Conservation (phyloP, 1,139 yeast genomes). For the Pichia sp. region DNA sequence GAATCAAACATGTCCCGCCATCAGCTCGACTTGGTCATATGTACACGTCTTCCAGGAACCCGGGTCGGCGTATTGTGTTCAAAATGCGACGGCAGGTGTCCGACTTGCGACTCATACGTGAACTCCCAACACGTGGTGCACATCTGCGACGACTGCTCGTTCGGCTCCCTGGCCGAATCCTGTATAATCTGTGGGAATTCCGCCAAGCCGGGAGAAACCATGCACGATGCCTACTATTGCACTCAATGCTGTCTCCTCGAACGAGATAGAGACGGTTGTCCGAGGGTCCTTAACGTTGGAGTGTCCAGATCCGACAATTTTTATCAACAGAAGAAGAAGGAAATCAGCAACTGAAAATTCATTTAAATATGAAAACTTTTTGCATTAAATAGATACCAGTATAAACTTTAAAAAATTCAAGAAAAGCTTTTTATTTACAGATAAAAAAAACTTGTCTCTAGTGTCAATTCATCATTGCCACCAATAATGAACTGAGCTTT, state of each 20-base stretch:
- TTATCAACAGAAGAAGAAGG: conserved; percentile 49
- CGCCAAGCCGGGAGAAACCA: conserved; percentile 42
- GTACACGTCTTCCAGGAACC: conserved; percentile 83
- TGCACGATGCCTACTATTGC: conserved; percentile 65
- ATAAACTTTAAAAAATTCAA: not conserved
- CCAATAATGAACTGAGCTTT: conserved; percentile 7
- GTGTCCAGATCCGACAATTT: conserved; percentile 66
- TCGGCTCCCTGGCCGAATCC: conserved; percentile 58
- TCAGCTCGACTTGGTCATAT: conserved; percentile 80
- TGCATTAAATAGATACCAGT: not conserved
- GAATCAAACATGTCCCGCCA: conserved; percentile 74
- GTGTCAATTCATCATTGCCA: conserved; percentile 11
- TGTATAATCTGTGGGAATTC: conserved; percentile 72
- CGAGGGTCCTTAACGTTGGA: conserved; percentile 77
- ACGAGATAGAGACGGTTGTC: conserved; percentile 90
- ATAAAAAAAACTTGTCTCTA: not conserved
- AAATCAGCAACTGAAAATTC: not conserved
- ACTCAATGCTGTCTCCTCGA: conserved; percentile 79
- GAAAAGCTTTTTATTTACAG: not conserved
- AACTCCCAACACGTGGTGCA: conserved; percentile 69
- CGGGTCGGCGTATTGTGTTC: conserved; percentile 68
- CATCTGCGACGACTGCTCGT: conserved; percentile 82
- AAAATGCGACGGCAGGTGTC: conserved; percentile 90
- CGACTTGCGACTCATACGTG: conserved; percentile 83
- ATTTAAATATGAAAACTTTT: not conserved